Conservation (phyloP, 2,329 filamentous ascomycete species). For the Fusarium nelsonii region DNA sequence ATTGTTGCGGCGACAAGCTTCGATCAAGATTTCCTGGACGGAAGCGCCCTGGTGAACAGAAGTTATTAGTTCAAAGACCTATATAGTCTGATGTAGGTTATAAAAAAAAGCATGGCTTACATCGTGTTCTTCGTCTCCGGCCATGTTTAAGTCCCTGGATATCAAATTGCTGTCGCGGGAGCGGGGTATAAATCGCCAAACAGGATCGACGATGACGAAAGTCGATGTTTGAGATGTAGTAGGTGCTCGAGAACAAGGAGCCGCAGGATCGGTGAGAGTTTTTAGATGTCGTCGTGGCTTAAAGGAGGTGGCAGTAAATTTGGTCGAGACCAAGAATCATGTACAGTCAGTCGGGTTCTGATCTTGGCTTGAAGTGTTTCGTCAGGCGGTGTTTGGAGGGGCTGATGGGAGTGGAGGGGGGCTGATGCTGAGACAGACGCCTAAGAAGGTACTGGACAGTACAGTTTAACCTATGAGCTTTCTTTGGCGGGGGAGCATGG, state of each 20-base stretch:
- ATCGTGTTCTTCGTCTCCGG: slow-evolving; percentile 54
- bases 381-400: slow-evolving; percentile 36
- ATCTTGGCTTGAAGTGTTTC: slow-evolving; percentile 13
- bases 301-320: slow-evolving; percentile 29
- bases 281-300: slow-evolving; percentile 10
- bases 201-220: slow-evolving; percentile 14
- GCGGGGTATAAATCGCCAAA: slow-evolving; percentile 32
- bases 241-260: neutral
- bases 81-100: neutral
- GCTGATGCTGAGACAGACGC: slow-evolving; percentile 24
- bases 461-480: slow-evolving; percentile 1
- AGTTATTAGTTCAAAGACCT: neutral
- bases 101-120: slow-evolving; percentile 37
- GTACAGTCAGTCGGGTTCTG: slow-evolving; percentile 3
- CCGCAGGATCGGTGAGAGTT: neutral
- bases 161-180: slow-evolving; percentile 21
- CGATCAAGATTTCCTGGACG: slow-evolving; percentile 85
- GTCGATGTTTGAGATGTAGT: neutral
- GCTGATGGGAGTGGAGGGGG: slow-evolving; percentile 18
- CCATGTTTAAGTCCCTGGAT: slow-evolving; percentile 31
- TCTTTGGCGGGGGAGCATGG: slow-evolving; percentile 29
- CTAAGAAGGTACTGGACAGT: slow-evolving; percentile 15
- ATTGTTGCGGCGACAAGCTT: slow-evolving; percentile 95
- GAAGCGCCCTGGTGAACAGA: slow-evolving; percentile 77
- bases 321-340: slow-evolving; percentile 6